Evolutionary conservation across 805 yeast genomes (phyloP).

Genomic region (Torulaspora quercuum): DNA sequence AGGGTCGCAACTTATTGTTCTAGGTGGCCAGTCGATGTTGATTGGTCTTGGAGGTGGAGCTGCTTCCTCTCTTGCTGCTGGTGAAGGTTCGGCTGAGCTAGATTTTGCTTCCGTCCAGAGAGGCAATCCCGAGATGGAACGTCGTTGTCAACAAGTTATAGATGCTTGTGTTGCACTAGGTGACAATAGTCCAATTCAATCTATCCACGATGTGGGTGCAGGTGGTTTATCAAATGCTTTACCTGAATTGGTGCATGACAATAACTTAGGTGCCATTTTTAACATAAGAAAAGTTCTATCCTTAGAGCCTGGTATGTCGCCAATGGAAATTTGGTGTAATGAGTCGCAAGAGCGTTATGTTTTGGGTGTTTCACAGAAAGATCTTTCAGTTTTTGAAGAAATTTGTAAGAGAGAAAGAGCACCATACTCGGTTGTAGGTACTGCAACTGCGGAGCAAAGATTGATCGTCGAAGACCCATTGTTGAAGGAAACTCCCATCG

Average conservation of each 20-base stretch:
- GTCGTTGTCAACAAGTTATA: constrained; percentile 97
- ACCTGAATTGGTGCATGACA: constrained; percentile 96
- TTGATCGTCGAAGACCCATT: constrained; percentile 76
- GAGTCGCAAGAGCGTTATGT: constrained; percentile 99
- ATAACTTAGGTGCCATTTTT: constrained; percentile 89
- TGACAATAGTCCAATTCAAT: constrained; percentile 74
- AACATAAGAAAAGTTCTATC: constrained; percentile 88
- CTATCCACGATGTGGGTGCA: constrained; percentile 98
- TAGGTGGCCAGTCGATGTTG: constrained; percentile 97
- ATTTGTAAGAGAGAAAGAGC: constrained; percentile 95
- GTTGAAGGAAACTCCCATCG: constrained; percentile 82
- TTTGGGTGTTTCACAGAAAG: constrained; percentile 80
- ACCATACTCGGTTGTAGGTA: constrained; percentile 92
- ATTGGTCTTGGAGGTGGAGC: constrained; percentile 99
- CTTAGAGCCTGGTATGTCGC: constrained; percentile 97
- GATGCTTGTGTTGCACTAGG: constrained; percentile 90
- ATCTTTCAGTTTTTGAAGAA: constrained; percentile 63
- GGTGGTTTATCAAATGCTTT: constrained; percentile 97
- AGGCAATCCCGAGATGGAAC: constrained; percentile 98
- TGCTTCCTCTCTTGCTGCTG: constrained; percentile 93
- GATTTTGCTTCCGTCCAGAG: constrained; percentile 99
- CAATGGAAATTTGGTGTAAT: constrained; percentile 99
- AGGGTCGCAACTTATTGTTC: constrained; percentile 84
- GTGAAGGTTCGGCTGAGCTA: constrained; percentile 91
- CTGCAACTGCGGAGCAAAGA: constrained; percentile 83